Percentiles rank a stretch among this genome's conserved stretches.
Conservation (phyloP, 768 basidiomycete genomes). For the Boletellus ananiceps region DNA sequence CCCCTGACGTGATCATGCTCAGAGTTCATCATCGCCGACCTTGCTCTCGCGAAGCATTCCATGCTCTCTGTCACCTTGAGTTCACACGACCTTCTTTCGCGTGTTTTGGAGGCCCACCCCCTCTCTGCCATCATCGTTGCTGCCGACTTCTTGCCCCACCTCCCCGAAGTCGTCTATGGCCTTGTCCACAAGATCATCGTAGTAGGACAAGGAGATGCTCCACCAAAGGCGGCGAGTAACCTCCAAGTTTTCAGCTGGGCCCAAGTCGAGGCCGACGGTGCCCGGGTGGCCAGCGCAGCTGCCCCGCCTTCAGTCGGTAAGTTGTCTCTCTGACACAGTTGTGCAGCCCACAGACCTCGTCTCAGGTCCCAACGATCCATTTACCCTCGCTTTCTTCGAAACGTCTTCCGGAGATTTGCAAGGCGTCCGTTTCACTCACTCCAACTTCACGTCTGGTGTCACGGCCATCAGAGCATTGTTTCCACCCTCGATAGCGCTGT, state of each 20-base stretch:
- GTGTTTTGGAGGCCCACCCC: slow-evolving; percentile 58
- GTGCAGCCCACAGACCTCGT: slow-evolving; percentile 1
- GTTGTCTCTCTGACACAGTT: slow-evolving; percentile 20
- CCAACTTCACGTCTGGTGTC: slow-evolving; percentile 88
- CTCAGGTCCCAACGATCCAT: slow-evolving; percentile 48
- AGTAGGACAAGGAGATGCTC: slow-evolving; percentile 56
- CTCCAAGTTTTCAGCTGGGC: slow-evolving; percentile 61
- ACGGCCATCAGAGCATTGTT: slow-evolving; percentile 72
- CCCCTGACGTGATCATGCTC: not conserved
- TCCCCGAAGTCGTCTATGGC: slow-evolving; percentile 72
- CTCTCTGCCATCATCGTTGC: slow-evolving; percentile 74
- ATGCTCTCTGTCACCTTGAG: slow-evolving; percentile 64
- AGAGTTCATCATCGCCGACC: slow-evolving; percentile 79
- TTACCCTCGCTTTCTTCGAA: slow-evolving; percentile 64
- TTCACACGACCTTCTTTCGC: slow-evolving; percentile 56
- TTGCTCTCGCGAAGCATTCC: slow-evolving; percentile 69
- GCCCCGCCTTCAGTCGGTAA: slow-evolving; percentile 50
- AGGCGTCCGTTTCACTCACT: slow-evolving; percentile 69
- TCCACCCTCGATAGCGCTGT: slow-evolving; percentile 64
- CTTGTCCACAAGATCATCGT: slow-evolving; percentile 60
- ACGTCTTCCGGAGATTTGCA: slow-evolving; percentile 48
- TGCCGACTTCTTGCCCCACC: slow-evolving; percentile 57
- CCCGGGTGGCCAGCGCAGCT: slow-evolving; percentile 40
- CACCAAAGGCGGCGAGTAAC: slow-evolving; percentile 46
- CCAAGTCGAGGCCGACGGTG: slow-evolving; percentile 67